phyloP scores from a whole-genome alignment of 768 basidiomycete species.

The Lactarius akahatsu region DNA sequence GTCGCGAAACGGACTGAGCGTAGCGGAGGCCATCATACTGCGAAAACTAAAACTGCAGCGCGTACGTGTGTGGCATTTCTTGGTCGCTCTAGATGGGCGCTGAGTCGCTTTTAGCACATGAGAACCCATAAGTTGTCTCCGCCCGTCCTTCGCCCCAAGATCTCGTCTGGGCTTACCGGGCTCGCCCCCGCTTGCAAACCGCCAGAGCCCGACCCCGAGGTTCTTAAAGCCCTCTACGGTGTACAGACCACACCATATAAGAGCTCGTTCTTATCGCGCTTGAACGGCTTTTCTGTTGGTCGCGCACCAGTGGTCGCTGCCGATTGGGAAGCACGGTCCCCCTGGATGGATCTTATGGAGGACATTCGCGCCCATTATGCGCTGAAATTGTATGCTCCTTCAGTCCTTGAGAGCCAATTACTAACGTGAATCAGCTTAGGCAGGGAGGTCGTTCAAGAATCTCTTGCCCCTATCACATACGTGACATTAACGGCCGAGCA shows the following conservation, averaged over 20 bases:
- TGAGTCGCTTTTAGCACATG: slow-evolving; percentile 25
- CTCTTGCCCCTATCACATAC: slow-evolving; percentile 59
- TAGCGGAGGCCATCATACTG: slow-evolving; percentile 25
- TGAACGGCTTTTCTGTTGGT: slow-evolving; percentile 45
- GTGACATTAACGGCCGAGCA: slow-evolving; percentile 57
- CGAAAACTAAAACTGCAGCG: slow-evolving; percentile 30
- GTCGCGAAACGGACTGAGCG: slow-evolving; percentile 6
- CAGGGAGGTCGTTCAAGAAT: slow-evolving; percentile 44
- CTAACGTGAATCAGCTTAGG: slow-evolving; percentile 48
- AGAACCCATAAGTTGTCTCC: slow-evolving; percentile 27
- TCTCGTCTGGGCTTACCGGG: slow-evolving; percentile 37
- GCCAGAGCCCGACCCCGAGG: slow-evolving; percentile 34
- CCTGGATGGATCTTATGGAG: slow-evolving; percentile 75
- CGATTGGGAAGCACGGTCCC: slow-evolving; percentile 70
- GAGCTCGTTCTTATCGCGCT: slow-evolving; percentile 63
- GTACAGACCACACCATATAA: slow-evolving; percentile 65
- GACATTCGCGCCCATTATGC: slow-evolving; percentile 67
- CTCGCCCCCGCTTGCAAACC: slow-evolving; percentile 35
- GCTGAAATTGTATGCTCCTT: slow-evolving; percentile 54
- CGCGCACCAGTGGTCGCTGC: slow-evolving; percentile 49
- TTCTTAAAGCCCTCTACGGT: slow-evolving; percentile 51
- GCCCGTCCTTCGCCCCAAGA: slow-evolving; percentile 24
- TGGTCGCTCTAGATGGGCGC: neutral
- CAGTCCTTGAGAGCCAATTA: slow-evolving; percentile 13
- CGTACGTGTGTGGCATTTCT: slow-evolving; percentile 2